Evolutionary conservation across 148 eudicot species (phyloP), one percentile per base, ranked within the genome.

Genomic region (Agrostemma githago): DNA sequence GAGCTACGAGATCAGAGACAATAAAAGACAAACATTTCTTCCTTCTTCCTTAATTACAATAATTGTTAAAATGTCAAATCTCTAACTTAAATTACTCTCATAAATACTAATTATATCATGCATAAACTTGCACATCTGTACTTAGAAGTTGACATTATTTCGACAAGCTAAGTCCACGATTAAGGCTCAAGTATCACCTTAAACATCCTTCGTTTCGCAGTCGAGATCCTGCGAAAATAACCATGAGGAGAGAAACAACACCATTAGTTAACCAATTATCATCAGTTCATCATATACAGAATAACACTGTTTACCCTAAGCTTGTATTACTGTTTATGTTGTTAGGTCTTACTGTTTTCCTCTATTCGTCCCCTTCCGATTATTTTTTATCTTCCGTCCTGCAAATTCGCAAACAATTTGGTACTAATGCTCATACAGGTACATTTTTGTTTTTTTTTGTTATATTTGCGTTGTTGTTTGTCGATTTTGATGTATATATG

Each of bases 161-260:
- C 34, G 39, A 5, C 12, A 20, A 61, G 2, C 12, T 6, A 20
- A 61, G 2, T 6, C 65, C 65, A 61, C 26, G 39, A 21, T 14
- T 8, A 61, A 61, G 38, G 14, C 39, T 7, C 8, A 21, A 21
- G 65, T 61, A 61, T 6, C 39, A 21, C 14, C 65, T 51, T 10
- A 61, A 61, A 61, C 39, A 61, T 61, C 12, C 65, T 61, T 14
- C 39, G 10, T 61, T 61, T 61, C 26, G 65, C 65, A 61, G 14
- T 64, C 44, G 39, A 15, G 4, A 3, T 12, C 43, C 68, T 40
- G n/a, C 9, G 40, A 42, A 17, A 43, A 19, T 37, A 17, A 44
- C 2, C 66, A 62, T 67, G 71, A 43, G 48, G 26, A 67, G 56
- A 67, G 71, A 43, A 67, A 67, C 71, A 67, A 67, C 20, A 42